phyloP scores from a whole-genome alignment of 306 rosid species.

The Luffa acutangula region DNA sequence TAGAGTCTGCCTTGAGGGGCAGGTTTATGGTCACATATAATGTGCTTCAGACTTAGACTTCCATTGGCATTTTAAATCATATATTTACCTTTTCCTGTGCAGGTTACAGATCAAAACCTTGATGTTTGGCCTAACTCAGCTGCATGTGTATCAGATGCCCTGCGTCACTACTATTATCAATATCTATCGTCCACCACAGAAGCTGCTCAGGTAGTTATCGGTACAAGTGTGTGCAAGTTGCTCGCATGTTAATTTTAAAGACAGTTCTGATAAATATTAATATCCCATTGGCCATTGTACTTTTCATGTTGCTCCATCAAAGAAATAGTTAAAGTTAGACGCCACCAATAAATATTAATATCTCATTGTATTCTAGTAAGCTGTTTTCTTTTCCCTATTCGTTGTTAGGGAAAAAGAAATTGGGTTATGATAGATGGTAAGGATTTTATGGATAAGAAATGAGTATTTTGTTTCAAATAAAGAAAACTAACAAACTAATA shows the following conservation, averaged over 20 bases:
- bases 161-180: conserved; percentile 92
- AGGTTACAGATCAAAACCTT: conserved; percentile 85
- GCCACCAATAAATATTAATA: not conserved
- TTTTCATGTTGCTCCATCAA: not conserved
- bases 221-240: conserved; percentile 6
- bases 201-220: conserved; percentile 80
- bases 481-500: not conserved
- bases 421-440: not conserved
- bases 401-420: not conserved
- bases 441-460: not conserved
- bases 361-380: not conserved
- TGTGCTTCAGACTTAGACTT: not conserved
- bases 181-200: conserved; percentile 86
- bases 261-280: not conserved
- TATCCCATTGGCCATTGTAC: not conserved
- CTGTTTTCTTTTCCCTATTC: not conserved
- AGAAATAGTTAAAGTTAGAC: not conserved
- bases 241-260: not conserved
- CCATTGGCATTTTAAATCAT: not conserved
- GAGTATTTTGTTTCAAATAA: not conserved
- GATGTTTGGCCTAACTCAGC: conserved; percentile 77
- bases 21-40: not conserved
- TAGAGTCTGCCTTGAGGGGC: not conserved
- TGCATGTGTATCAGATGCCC: conserved; percentile 89
- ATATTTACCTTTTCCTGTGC: conserved; percentile 5